Conservation (phyloP, 345 rosid species). For the Populus euphratica region DNA sequence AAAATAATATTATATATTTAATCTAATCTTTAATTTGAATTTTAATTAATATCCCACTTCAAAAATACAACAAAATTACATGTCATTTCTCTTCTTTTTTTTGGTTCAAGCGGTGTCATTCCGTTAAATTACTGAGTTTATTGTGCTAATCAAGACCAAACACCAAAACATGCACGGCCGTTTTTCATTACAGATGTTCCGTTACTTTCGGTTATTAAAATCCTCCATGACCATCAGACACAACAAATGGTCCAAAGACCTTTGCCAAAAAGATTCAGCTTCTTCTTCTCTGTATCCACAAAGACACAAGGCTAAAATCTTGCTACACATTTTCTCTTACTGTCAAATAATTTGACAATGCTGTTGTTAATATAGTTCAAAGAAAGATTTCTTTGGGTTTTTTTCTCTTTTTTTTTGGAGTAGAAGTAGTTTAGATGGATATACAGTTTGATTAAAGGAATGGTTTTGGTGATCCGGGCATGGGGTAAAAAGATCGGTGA, state of each 20-base stretch:
- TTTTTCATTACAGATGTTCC: not conserved
- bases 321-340: not conserved
- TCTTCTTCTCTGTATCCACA: not conserved
- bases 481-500: not conserved
- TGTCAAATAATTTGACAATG: not conserved
- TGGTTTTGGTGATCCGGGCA: conserved; percentile 8
- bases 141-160: not conserved
- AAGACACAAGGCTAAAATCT: not conserved
- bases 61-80: too few relatives aligned
- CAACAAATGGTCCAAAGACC: not conserved
- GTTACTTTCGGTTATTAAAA: conserved; percentile 7
- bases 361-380: not conserved
- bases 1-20: too few relatives aligned
- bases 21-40: too few relatives aligned
- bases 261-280: not conserved
- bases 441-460: not conserved
- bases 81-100: too few relatives aligned
- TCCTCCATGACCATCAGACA: not conserved
- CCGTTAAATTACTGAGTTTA: too few relatives aligned
- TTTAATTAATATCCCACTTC: too few relatives aligned
- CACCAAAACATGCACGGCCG: not conserved
- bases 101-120: too few relatives aligned
- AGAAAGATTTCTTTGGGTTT: not conserved
- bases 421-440: not conserved
- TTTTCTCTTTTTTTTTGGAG: too few relatives aligned